Percentiles rank a stretch among this genome's conserved stretches.
These are phyloP conservation scores for Priceomyces carsonii DNA, from an alignment of 805 yeast genomes.

Conservation along the genomic window DNA sequence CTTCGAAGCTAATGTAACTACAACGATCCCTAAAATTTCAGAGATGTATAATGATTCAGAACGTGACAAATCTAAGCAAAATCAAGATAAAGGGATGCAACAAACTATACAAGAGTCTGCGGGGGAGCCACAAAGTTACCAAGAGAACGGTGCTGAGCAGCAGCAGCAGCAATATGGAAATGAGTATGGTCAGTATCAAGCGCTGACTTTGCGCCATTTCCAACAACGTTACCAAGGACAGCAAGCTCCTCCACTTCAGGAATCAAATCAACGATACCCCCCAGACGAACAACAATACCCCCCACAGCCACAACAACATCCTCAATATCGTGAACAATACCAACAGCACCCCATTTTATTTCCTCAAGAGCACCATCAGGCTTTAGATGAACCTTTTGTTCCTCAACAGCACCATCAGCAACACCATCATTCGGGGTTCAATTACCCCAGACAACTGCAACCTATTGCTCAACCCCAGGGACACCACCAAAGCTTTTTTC, in stretches of 20 bases:
- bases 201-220: constrained; percentile 8
- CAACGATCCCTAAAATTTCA: constrained; percentile 13
- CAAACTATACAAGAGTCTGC: too few species aligned
- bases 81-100: too few species aligned
- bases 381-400: too few species aligned
- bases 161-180: too few species aligned
- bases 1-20: constrained; percentile 19
- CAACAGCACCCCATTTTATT: constrained; percentile 2
- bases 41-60: not conserved
- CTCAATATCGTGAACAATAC: constrained; percentile 8
- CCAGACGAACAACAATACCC: constrained; percentile 8
- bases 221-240: constrained; percentile 6
- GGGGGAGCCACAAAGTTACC: too few species aligned
- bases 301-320: constrained; percentile 12
- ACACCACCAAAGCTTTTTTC: too few species aligned
- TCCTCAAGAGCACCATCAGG: constrained; percentile 2
- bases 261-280: constrained; percentile 1
- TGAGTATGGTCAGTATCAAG: too few species aligned
- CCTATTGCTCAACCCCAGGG: not conserved
- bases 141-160: too few species aligned
- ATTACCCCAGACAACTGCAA: constrained; percentile 6
- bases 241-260: constrained; percentile 7
- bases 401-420: constrained; percentile 7
- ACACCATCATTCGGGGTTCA: constrained; percentile 8
- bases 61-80: too few species aligned